A percentile compares a stretch with the other conserved stretches of the same genome.
phyloP scores from a whole-genome alignment of 495 filamentous ascomycete species.

The Lentithecium fluviatile region DNA sequence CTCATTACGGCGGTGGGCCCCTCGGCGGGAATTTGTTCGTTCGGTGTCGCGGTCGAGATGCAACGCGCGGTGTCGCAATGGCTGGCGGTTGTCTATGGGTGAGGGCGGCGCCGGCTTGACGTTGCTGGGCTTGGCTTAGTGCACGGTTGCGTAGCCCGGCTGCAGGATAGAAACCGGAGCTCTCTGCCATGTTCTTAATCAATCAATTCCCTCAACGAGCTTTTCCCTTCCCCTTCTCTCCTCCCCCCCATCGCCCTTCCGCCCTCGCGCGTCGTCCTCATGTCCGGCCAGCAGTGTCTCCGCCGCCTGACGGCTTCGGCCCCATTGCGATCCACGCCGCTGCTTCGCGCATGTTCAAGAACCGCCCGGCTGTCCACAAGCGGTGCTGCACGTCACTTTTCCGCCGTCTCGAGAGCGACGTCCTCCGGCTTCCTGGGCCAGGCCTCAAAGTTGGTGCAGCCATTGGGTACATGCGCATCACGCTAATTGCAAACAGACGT shows the following conservation, averaged over 20 bases:
- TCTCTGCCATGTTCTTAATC: conserved; percentile 1
- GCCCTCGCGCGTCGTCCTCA: conserved; percentile 15
- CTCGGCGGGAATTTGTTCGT: background rate
- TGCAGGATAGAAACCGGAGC: conserved; percentile 13
- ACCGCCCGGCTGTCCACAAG: conserved; percentile 14
- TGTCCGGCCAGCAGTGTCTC: conserved; percentile 45
- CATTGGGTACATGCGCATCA: background rate
- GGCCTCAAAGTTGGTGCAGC: conserved; percentile 15
- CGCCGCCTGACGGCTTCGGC: conserved; percentile 37
- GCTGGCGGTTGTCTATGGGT: background rate
- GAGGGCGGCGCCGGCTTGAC: conserved; percentile 3
- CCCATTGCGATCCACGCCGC: conserved; percentile 22
- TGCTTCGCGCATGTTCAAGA: conserved; percentile 30
- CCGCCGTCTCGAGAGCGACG: conserved; percentile 26
- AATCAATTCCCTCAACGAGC: conserved; percentile 2
- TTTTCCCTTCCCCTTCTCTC: background rate
- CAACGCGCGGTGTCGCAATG: background rate
- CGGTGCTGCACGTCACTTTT: conserved; percentile 27
- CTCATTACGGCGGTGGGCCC: conserved; percentile 12
- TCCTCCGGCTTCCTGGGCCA: conserved; percentile 20
- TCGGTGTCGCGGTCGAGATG: conserved; percentile 5
- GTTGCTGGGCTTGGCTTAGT: conserved; percentile 9
- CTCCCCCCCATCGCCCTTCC: conserved; percentile 9
- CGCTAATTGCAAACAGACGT: conserved; percentile 8
- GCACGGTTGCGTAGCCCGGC: conserved; percentile 9